phyloP scores from a whole-genome alignment of 192 early-diverging fungal species.

The Geosiphon pyriformis region DNA sequence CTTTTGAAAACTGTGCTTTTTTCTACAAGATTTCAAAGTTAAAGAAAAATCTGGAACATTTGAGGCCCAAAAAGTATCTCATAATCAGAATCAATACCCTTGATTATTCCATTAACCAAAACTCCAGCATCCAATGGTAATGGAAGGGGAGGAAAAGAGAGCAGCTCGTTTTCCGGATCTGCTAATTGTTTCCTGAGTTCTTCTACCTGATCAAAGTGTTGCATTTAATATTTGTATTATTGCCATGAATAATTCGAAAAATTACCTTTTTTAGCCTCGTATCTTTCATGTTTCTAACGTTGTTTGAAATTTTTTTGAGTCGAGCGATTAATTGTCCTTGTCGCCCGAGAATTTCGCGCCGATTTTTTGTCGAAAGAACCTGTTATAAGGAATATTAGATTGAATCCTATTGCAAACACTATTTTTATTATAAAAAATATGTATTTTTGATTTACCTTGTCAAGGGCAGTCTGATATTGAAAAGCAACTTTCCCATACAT shows the following conservation, averaged over 20 bases:
- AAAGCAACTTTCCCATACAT: slow-evolving; percentile 85
- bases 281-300: slow-evolving; percentile 74
- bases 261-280: slow-evolving; percentile 76
- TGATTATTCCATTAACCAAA: slow-evolving; percentile 79
- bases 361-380: slow-evolving; percentile 38
- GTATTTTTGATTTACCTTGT: slow-evolving; percentile 35
- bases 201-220: slow-evolving; percentile 59
- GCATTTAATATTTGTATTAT: background rate
- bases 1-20: slow-evolving; percentile 88
- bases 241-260: background rate
- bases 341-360: slow-evolving; percentile 69
- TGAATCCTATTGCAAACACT: background rate
- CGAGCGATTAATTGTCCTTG: slow-evolving; percentile 82
- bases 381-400: background rate
- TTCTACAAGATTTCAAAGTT: slow-evolving; percentile 40
- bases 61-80: background rate
- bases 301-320: slow-evolving; percentile 69
- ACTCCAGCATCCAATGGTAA: slow-evolving; percentile 89
- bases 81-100: slow-evolving; percentile 43
- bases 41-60: too few species aligned
- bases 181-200: slow-evolving; percentile 66
- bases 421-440: background rate
- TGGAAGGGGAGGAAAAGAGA: slow-evolving; percentile 75
- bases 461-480: slow-evolving; percentile 73
- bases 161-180: slow-evolving; percentile 79